Evolutionary conservation across 352 stramenopile species (phyloP).

Genomic region (Thraustochytrium sp.): DNA sequence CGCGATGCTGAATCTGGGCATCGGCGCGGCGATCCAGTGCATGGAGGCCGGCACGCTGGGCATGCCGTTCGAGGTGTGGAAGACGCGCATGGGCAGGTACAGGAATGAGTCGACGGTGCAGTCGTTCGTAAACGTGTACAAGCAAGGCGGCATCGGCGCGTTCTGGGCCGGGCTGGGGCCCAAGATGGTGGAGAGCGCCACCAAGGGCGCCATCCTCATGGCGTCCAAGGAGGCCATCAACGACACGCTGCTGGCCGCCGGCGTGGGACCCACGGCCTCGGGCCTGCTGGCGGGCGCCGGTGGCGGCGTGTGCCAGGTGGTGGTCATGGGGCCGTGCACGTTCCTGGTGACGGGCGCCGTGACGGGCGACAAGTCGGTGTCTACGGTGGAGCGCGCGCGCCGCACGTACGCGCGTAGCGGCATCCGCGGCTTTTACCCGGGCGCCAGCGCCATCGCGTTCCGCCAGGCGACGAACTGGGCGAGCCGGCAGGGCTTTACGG

Average conservation of each 20-base stretch:
- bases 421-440: slow-evolving; percentile 80
- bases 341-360: slow-evolving; percentile 80
- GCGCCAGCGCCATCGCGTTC: slow-evolving; percentile 78
- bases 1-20: background rate
- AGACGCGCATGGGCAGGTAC: slow-evolving; percentile 82
- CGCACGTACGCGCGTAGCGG: slow-evolving; percentile 74
- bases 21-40: slow-evolving; percentile 62
- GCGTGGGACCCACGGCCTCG: slow-evolving; percentile 61
- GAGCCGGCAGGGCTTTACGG: slow-evolving; percentile 74
- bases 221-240: slow-evolving; percentile 73
- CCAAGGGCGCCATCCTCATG: slow-evolving; percentile 78
- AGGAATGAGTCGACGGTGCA: slow-evolving; percentile 67
- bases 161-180: slow-evolving; percentile 78
- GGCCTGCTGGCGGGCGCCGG: slow-evolving; percentile 72
- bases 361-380: slow-evolving; percentile 77
- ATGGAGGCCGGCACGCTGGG: slow-evolving; percentile 75
- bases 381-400: slow-evolving; percentile 67
- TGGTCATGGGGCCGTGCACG: slow-evolving; percentile 79
- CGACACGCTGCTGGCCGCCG: slow-evolving; percentile 65
- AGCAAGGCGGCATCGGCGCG: slow-evolving; percentile 65
- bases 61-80: slow-evolving; percentile 86
- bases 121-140: slow-evolving; percentile 78
- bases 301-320: slow-evolving; percentile 74
- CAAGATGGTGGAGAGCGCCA: slow-evolving; percentile 82
- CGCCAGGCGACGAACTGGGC: slow-evolving; percentile 83